Conservation (phyloP, 2,329 filamentous ascomycete genomes). For the Colletotrichum spaethianum region DNA sequence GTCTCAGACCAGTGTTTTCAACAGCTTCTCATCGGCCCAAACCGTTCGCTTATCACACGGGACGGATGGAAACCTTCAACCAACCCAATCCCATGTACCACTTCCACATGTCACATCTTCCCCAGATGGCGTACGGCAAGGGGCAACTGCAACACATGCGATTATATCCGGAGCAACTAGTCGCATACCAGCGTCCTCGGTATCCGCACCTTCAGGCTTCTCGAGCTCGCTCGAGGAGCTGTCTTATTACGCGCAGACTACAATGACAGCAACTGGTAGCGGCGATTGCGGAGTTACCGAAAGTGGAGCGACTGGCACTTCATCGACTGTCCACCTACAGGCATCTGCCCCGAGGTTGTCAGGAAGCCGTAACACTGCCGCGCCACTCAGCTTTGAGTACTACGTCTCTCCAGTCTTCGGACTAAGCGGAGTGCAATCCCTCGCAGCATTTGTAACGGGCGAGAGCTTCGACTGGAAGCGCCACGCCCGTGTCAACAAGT, state of each 20-base stretch:
- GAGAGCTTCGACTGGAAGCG: not conserved
- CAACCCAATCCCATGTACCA: not conserved
- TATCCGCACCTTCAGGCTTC: not conserved
- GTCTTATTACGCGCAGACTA: not conserved
- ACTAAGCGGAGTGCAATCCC: not conserved
- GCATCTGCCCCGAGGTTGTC: not conserved
- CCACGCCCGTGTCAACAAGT: not conserved
- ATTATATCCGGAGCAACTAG: not conserved
- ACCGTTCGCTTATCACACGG: not conserved
- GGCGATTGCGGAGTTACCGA: not conserved
- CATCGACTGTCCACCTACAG: not conserved
- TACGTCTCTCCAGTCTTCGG: not conserved
- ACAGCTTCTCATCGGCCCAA: not conserved
- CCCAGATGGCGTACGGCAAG: not conserved
- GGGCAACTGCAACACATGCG: not conserved
- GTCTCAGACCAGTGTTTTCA: not conserved
- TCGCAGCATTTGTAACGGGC: not conserved
- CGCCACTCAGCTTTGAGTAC: not conserved
- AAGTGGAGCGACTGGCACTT: not conserved
- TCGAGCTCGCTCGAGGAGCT: constrained; percentile 1
- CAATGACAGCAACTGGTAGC: not conserved
- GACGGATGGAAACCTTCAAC: not conserved
- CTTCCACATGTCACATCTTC: not conserved
- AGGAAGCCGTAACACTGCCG: not conserved
- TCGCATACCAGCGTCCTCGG: not conserved